Evolutionary conservation across 2,329 filamentous ascomycete genomes (phyloP).

Genomic region (Dactylellina leptospora): DNA sequence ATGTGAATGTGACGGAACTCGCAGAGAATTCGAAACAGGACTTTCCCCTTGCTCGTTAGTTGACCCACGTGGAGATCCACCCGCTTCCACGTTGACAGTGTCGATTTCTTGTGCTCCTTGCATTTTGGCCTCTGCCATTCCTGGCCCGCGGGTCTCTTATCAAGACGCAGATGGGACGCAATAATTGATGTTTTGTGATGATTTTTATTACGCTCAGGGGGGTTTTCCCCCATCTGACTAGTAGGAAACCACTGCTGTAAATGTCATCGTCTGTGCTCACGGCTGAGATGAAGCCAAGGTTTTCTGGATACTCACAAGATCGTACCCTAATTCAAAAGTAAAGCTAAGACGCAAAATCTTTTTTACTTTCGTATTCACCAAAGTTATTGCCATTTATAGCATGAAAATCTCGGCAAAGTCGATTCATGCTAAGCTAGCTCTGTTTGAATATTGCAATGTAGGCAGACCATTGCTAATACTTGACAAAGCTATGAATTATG

Average conservation of each 20-base stretch:
- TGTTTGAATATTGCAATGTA: too few relatives aligned
- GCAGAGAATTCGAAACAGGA: slow-evolving; percentile 39
- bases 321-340: background rate
- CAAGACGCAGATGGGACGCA: slow-evolving; percentile 14
- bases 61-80: slow-evolving; percentile 37
- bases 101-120: slow-evolving; percentile 13
- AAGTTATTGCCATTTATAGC: too few relatives aligned
- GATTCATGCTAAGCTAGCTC: too few relatives aligned
- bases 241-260: slow-evolving; percentile 25
- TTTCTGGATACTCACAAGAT: background rate
- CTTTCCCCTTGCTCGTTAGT: slow-evolving; percentile 40
- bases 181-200: slow-evolving; percentile 20
- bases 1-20: background rate
- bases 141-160: slow-evolving; percentile 29
- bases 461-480: background rate
- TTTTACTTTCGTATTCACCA: too few relatives aligned
- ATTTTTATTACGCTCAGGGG: slow-evolving; percentile 24
- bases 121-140: slow-evolving; percentile 22
- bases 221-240: slow-evolving; percentile 18
- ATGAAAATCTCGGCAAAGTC: too few relatives aligned
- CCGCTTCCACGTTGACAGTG: slow-evolving; percentile 28
- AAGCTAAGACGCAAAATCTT: too few relatives aligned
- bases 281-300: slow-evolving; percentile 15
- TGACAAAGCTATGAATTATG: background rate
- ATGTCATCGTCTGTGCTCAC: slow-evolving; percentile 31